Conservation (phyloP, 2,329 filamentous ascomycete species). For the Arthrobotrys iridis region DNA sequence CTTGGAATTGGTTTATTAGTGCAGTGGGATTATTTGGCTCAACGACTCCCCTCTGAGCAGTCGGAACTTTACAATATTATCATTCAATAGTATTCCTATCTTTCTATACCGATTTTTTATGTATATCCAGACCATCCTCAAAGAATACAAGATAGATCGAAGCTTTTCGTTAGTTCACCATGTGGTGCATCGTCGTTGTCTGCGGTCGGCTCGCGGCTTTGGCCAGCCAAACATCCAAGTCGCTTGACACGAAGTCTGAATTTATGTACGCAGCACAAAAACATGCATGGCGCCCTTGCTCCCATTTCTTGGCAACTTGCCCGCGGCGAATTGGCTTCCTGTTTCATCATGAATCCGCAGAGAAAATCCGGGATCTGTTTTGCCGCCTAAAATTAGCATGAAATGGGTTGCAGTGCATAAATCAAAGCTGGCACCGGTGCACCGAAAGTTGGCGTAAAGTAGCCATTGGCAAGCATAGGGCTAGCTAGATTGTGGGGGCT, state of each 20-base stretch:
- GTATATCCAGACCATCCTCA: constrained; percentile 22
- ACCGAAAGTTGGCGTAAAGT: constrained; percentile 5
- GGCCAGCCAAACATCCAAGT: constrained; percentile 1
- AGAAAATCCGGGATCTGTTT: constrained; percentile 19
- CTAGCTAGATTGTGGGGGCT: constrained; percentile 9
- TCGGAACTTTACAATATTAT: not conserved
- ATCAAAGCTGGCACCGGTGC: not conserved
- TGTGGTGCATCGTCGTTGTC: too few relatives aligned
- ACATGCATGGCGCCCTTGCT: constrained; percentile 4
- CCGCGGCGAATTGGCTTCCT: constrained; percentile 4
- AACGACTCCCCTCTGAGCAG: not conserved
- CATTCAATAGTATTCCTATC: constrained; percentile 1
- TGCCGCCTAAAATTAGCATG: constrained; percentile 50
- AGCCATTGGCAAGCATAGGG: not conserved
- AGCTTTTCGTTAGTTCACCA: too few relatives aligned
- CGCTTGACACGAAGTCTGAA: constrained; percentile 5
- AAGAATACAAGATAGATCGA: constrained; percentile 37
- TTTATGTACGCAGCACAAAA: constrained; percentile 13
- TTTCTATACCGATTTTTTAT: constrained; percentile 26
- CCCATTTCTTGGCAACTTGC: not conserved
- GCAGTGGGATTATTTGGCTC: constrained; percentile 10
- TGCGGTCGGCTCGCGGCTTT: constrained; percentile 8
- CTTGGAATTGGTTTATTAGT: constrained; percentile 7
- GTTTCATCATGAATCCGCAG: constrained; percentile 6
- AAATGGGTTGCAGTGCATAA: constrained; percentile 35